Percentiles rank a stretch among this genome's conserved stretches.
These are phyloP conservation scores for Monosiga brevicollis DNA, from an alignment of 78 protist genomes.

Conservation along the genomic window DNA sequence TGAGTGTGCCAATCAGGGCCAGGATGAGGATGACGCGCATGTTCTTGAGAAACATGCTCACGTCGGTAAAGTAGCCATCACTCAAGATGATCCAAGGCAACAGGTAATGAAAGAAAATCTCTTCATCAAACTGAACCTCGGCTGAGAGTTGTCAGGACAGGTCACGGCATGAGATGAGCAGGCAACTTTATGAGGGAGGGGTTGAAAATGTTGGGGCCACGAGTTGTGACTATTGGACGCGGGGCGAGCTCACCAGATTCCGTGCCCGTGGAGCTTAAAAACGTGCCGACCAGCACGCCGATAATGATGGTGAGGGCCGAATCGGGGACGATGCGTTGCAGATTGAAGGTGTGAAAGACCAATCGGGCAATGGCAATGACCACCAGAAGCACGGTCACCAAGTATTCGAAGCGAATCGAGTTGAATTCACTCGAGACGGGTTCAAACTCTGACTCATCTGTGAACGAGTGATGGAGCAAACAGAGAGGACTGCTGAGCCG, in stretches of 20 bases:
- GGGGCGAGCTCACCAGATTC: not conserved
- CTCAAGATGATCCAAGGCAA: not conserved
- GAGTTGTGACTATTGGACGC: not conserved
- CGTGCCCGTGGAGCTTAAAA: not conserved
- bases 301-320: not conserved
- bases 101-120: not conserved
- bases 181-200: not conserved
- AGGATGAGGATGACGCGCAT: not conserved
- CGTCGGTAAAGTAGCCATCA: not conserved
- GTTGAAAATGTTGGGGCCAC: not conserved
- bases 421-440: no score
- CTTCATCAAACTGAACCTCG: not conserved
- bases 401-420: no score
- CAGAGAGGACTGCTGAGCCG: no score
- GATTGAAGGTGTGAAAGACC: not conserved
- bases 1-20: not conserved
- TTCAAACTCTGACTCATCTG: no score
- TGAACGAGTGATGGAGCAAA: no score
- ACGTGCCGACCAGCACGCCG: not conserved
- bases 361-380: not conserved
- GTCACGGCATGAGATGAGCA: not conserved
- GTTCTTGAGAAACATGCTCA: not conserved
- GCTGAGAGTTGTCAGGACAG: no score
- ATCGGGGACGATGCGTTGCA: not conserved
- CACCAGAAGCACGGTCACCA: not conserved